A percentile compares a stretch with the other conserved stretches of the same genome.
These are phyloP conservation scores for Protomyces lactucae-debilis DNA, from an alignment of 1,139 yeast species.

Conservation along the genomic window DNA sequence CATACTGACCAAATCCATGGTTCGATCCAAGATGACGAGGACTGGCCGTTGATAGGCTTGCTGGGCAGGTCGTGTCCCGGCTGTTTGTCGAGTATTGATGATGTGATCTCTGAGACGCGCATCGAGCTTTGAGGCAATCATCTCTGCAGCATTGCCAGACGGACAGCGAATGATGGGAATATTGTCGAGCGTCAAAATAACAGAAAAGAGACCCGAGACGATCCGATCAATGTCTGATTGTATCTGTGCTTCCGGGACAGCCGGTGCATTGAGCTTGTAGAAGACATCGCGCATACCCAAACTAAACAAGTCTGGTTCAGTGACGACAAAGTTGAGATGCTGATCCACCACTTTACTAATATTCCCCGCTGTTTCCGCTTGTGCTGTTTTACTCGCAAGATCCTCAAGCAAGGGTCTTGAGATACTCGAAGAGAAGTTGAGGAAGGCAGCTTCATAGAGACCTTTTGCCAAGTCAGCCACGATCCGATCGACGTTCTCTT, in stretches of 20 bases:
- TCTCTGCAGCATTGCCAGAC: constrained; percentile 90
- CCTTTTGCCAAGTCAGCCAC: constrained; percentile 68
- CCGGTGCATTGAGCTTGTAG: constrained; percentile 62
- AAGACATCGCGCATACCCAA: constrained; percentile 66
- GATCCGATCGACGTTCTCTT: constrained; percentile 62
- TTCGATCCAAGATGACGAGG: constrained; percentile 75
- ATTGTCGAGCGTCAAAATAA: constrained; percentile 61
- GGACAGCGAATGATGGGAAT: constrained; percentile 90
- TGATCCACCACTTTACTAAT: constrained; percentile 90
- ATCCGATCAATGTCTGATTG: constrained; percentile 62
- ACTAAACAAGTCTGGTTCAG: constrained; percentile 86
- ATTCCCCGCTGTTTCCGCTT: constrained; percentile 49
- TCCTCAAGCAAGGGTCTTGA: constrained; percentile 76
- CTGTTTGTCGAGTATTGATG: constrained; percentile 31
- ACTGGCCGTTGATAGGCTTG: constrained; percentile 56
- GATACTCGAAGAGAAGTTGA: constrained; percentile 80
- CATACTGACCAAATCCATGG: constrained; percentile 87
- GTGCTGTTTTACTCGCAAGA: constrained; percentile 75
- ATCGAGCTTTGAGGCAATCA: constrained; percentile 83
- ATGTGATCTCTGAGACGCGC: constrained; percentile 69
- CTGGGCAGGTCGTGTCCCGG: background rate
- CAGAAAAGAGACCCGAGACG: constrained; percentile 74
- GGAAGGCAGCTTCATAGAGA: constrained; percentile 69
- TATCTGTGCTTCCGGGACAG: constrained; percentile 68
- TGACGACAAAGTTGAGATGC: constrained; percentile 81